Conservation (phyloP, 1,284 basidiomycete genomes). For the Ganoderma resinaceum region DNA sequence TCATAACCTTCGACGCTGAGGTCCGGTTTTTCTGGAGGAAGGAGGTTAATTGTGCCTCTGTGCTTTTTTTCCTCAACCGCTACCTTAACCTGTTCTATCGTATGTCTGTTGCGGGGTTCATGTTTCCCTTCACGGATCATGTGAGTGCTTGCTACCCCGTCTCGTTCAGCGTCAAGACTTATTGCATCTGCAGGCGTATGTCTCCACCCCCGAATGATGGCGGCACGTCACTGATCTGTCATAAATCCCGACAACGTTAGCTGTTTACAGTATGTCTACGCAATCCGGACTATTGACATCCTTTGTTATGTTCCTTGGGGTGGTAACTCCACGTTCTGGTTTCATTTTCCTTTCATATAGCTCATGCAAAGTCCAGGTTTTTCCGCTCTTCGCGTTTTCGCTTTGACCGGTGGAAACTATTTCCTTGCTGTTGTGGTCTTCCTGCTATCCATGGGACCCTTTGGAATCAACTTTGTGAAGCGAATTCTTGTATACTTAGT, state of each 20-base stretch:
- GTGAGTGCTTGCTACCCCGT: no score
- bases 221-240: background rate
- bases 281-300: background rate
- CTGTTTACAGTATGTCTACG: constrained; percentile 4
- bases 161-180: background rate
- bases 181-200: background rate
- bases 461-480: constrained; percentile 10
- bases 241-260: background rate
- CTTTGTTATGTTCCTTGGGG: constrained; percentile 12
- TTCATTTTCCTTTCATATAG: background rate
- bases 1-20: constrained; percentile 6
- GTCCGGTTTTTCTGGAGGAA: constrained; percentile 6
- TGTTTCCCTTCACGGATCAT: background rate
- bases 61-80: constrained; percentile 6
- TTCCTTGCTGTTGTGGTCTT: background rate
- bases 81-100: background rate
- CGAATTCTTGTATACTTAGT: background rate
- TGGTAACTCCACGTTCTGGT: background rate
- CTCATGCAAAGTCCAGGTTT: background rate
- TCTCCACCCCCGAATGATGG: background rate
- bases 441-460: constrained; percentile 2
- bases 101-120: background rate
- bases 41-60: background rate
- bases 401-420: constrained; percentile 8
- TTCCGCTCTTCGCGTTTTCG: constrained; percentile 17